Evolutionary conservation across 2,329 filamentous ascomycete genomes (phyloP).

Genomic region (Cercospora nicotianae): DNA sequence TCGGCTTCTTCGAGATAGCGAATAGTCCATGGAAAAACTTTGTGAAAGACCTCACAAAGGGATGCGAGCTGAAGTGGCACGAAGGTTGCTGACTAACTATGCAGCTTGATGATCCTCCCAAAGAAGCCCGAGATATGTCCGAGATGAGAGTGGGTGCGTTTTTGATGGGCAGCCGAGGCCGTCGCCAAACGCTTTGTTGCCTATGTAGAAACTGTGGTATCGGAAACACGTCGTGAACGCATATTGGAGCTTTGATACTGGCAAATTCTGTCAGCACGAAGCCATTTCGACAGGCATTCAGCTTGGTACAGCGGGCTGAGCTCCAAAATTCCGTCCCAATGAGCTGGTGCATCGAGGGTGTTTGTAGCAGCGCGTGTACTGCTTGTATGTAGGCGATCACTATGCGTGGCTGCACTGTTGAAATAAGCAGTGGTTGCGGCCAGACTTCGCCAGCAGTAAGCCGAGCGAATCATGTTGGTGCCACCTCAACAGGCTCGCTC

Average conservation of each 20-base stretch:
- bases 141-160: neutral
- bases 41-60: neutral
- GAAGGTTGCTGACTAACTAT: slow-evolving; percentile 5
- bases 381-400: neutral
- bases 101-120: neutral
- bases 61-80: neutral
- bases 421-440: neutral
- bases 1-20: neutral
- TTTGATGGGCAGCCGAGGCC: neutral
- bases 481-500: neutral
- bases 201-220: neutral
- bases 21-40: neutral
- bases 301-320: no score
- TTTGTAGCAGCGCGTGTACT: neutral
- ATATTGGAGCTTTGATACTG: neutral
- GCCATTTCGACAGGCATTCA: neutral
- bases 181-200: neutral
- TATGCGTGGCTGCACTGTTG: neutral
- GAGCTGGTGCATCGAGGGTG: neutral
- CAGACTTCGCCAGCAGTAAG: neutral
- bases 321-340: neutral
- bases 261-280: neutral
- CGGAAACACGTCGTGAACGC: neutral
- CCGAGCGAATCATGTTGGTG: neutral
- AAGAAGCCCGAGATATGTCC: neutral